A percentile compares a stretch with the other conserved stretches of the same genome.
These are phyloP conservation scores for Microdochium trichocladiopsis DNA, from an alignment of 2,329 filamentous ascomycete genomes.

Conservation along the genomic window DNA sequence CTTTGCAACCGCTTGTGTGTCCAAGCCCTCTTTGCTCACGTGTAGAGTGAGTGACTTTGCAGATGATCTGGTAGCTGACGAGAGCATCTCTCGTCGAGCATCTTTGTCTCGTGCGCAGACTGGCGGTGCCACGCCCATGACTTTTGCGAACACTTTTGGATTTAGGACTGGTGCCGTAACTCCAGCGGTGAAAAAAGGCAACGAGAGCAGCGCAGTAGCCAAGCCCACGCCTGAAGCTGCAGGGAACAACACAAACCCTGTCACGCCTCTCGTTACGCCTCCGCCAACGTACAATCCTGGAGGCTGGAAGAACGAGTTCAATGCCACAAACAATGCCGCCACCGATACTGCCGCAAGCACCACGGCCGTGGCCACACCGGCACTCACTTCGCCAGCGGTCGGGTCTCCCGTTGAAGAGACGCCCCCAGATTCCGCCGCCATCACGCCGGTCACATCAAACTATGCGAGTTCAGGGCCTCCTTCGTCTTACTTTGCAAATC, in stretches of 20 bases:
- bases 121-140: neutral
- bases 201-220: neutral
- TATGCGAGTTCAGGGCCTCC: neutral
- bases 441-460: neutral
- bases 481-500: neutral
- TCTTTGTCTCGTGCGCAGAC: neutral
- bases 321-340: neutral
- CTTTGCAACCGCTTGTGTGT: constrained; percentile 18
- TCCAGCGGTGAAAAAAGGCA: neutral
- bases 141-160: neutral
- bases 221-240: neutral
- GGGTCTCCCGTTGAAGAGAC: neutral
- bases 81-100: constrained; percentile 1
- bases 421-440: neutral
- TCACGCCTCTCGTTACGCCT: neutral
- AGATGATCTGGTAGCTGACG: constrained; percentile 11
- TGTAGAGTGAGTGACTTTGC: constrained; percentile 13
- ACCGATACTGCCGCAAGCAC: neutral
- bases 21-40: constrained; percentile 14
- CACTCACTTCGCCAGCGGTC: neutral
- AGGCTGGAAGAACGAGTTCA: neutral
- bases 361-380: neutral
- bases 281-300: neutral
- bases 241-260: neutral
- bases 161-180: neutral